Evolutionary conservation across 495 filamentous ascomycete species (phyloP).

Genomic region (Penicillium turbatum): DNA sequence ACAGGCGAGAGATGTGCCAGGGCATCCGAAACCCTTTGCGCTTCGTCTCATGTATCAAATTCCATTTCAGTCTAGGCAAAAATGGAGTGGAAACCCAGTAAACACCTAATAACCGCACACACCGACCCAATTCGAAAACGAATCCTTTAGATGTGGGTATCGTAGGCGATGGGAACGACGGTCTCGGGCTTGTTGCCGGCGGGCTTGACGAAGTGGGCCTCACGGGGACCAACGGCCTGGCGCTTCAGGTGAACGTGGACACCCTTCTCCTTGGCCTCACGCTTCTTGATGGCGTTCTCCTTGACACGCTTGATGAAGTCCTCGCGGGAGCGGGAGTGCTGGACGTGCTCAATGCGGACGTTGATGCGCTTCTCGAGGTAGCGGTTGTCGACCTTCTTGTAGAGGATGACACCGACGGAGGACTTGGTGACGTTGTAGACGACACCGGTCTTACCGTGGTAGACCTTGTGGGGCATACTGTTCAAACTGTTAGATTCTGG

Average conservation of each 20-base stretch:
- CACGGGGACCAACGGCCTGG: constrained; percentile 74
- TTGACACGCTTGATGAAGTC: constrained; percentile 96
- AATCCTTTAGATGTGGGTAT: constrained; percentile 88
- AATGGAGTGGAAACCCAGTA: constrained; percentile 38
- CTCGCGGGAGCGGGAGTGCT: constrained; percentile 85
- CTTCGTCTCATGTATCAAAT: constrained; percentile 42
- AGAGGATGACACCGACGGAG: constrained; percentile 93
- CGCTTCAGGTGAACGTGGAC: constrained; percentile 86
- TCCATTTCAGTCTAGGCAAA: constrained; percentile 31
- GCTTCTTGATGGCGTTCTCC: constrained; percentile 86
- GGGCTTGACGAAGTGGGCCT: constrained; percentile 67
- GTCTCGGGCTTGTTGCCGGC: constrained; percentile 84
- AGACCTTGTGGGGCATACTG: constrained; percentile 98
- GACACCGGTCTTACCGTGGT: constrained; percentile 97
- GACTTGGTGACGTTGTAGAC: constrained; percentile 98
- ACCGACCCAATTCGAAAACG: constrained; percentile 32
- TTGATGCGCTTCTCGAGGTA: constrained; percentile 99
- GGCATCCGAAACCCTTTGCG: constrained; percentile 40
- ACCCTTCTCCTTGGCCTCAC: constrained; percentile 85
- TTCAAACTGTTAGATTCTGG: constrained; percentile 29
- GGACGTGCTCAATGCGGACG: constrained; percentile 96
- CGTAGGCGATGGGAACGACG: constrained; percentile 86
- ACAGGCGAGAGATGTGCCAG: constrained; percentile 43
- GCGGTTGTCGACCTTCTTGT: constrained; percentile 96
- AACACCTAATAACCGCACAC: constrained; percentile 45